Conservation (phyloP, 1,284 basidiomycete species). For the Trichosporon ovoides region DNA sequence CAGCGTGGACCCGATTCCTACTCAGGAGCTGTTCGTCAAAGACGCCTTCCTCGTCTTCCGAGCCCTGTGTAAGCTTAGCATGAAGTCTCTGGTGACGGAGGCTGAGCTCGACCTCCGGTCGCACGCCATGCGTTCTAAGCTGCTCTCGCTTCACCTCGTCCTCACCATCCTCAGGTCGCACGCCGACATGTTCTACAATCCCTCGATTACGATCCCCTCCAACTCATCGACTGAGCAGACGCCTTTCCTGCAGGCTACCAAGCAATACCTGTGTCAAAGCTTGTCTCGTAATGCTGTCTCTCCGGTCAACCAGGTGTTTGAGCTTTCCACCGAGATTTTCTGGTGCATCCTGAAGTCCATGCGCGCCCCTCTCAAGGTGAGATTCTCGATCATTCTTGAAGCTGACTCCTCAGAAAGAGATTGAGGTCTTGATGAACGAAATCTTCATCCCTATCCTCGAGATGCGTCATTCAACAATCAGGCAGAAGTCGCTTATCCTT, state of each 20-base stretch:
- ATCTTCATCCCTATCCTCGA: constrained; percentile 99
- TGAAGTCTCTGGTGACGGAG: constrained; percentile 89
- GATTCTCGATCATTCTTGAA: neutral
- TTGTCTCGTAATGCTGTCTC: constrained; percentile 94
- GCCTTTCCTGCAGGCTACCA: constrained; percentile 82
- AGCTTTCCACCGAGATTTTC: constrained; percentile 96
- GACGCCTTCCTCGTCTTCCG: constrained; percentile 95
- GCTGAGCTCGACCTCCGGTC: constrained; percentile 90
- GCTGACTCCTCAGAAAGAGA: constrained; percentile 68
- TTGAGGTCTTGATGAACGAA: constrained; percentile 94
- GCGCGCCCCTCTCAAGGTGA: constrained; percentile 80
- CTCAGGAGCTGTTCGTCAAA: constrained; percentile 79
- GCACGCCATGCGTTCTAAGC: constrained; percentile 90
- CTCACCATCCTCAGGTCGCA: constrained; percentile 88
- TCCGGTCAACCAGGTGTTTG: constrained; percentile 93
- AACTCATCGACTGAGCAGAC: constrained; percentile 77
- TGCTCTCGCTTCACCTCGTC: constrained; percentile 86
- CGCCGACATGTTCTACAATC: constrained; percentile 80
- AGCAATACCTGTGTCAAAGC: constrained; percentile 89
- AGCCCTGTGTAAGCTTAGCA: constrained; percentile 92
- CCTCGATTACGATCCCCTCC: constrained; percentile 79
- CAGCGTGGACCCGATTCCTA: constrained; percentile 33
- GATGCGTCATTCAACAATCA: constrained; percentile 92
- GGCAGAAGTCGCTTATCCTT: constrained; percentile 87
- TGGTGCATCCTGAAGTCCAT: constrained; percentile 91